Conservation (phyloP, 2,329 filamentous ascomycete species). For the Cladorrhinum sp. region DNA sequence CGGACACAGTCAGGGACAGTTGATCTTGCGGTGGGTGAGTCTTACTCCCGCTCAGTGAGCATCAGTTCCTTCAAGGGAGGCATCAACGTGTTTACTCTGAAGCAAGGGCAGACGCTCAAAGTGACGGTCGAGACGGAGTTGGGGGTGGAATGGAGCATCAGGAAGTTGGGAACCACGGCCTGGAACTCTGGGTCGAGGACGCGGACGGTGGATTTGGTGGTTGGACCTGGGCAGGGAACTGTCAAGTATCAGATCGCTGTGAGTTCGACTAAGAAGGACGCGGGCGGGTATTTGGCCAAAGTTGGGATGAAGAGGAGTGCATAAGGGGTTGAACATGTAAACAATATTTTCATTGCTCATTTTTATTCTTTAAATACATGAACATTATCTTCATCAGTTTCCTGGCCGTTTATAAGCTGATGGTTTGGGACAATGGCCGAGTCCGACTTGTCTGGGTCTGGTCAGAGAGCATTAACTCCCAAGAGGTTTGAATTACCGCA, state of each 20-base stretch:
- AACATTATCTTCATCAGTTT: not conserved
- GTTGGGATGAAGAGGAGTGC: conserved; percentile 1
- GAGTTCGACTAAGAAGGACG: not conserved
- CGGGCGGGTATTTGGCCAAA: not conserved
- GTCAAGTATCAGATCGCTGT: not conserved
- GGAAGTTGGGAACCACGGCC: not conserved
- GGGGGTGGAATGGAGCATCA: conserved; percentile 1
- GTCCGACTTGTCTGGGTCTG: conserved; percentile 35
- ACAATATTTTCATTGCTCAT: too few relatives aligned
- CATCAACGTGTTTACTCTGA: not conserved
- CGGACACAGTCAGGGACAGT: not conserved
- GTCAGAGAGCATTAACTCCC: conserved; percentile 39
- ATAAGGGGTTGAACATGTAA: not conserved
- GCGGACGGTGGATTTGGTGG: not conserved
- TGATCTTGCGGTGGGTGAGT: not conserved
- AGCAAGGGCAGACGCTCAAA: not conserved
- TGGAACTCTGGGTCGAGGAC: not conserved
- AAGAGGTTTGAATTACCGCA: conserved; percentile 40
- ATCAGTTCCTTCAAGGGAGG: not conserved
- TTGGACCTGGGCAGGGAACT: not conserved
- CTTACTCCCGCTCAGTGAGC: not conserved
- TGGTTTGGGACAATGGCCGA: conserved; percentile 39
- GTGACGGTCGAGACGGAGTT: not conserved
- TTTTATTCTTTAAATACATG: too few relatives aligned
- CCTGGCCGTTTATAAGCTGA: conserved; percentile 47